Evolutionary conservation across 2,329 filamentous ascomycete genomes (phyloP), one percentile per base, ranked within the genome.

Genomic region (Ascochyta fabae): DNA sequence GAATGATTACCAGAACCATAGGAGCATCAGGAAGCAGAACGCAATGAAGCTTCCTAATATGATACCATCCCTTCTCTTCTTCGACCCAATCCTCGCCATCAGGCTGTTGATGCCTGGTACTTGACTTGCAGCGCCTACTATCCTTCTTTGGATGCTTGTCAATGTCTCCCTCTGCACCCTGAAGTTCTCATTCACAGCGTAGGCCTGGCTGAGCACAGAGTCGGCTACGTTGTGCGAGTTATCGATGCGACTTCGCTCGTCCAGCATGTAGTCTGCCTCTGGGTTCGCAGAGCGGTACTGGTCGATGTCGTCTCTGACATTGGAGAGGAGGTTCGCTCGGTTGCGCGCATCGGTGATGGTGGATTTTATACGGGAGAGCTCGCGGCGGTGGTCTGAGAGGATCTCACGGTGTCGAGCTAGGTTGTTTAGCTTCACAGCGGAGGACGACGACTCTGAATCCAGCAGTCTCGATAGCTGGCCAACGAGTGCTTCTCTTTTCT

Each of bases 261-360:
- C 89, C 26, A 99, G 84, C 93, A 99, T 97, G 80, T 98, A 99
- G 58, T 99, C 94, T 42, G 92, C 92, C 79, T 98, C 95, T 8
- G 91, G 91, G 73, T 96, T 95, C 53, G 86, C 86, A 45, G 88
- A 86, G 50, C 90, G 90, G 79, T 96, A 97, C 50, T 91, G 88
- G 75, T 92, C 85, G 75, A 98, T 98, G 75, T 99, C 95, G 68
- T 89, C 90, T 60, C 92, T 90, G 44, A 99, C 92, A 70, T 92
- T 95, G 48, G 88, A 89, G 52, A 99, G 86, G 29, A 99, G 86
- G 76, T 98, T 96, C 53, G 91, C 90, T 62, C 92, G 88, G 76
- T 96, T 88, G 70, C 95, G 90, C 44, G 91, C 87, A 65, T 94
- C 88, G 48, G 85, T 78, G 47, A 99, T 88, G 55, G 87, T 84